Evolutionary conservation across 2,329 filamentous ascomycete species (phyloP).

Genomic region (Fusarium coffeatum): DNA sequence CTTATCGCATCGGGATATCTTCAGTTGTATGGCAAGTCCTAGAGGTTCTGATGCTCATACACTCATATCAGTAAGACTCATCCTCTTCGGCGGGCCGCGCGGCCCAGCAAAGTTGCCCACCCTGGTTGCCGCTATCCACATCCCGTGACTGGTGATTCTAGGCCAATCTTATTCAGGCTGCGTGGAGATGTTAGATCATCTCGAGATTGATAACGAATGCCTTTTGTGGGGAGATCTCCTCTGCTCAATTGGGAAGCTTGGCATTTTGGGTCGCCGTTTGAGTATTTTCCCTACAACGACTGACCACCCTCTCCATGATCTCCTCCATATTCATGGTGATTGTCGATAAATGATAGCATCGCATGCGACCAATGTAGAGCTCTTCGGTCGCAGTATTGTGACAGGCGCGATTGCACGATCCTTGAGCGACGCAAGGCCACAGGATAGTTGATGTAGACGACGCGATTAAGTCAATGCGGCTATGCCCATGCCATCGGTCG

Average conservation of each 20-base stretch:
- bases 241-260: not conserved
- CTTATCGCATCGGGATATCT: not conserved
- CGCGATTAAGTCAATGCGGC: constrained; percentile 12
- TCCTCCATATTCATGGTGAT: not conserved
- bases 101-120: constrained; percentile 26
- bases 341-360: not conserved
- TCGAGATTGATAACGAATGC: constrained; percentile 38
- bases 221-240: not conserved
- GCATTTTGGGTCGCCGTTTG: not conserved
- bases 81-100: constrained; percentile 32
- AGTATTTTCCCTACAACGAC: not conserved
- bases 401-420: not conserved
- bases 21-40: not conserved
- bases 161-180: constrained; percentile 28
- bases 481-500: constrained; percentile 24
- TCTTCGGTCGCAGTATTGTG: not conserved
- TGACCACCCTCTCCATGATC: not conserved
- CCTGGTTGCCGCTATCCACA: constrained; percentile 19
- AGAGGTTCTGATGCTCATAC: not conserved
- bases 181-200: constrained; percentile 11
- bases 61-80: constrained; percentile 3
- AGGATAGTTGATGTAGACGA: not conserved
- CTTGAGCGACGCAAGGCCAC: not conserved
- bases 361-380: not conserved
- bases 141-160: constrained; percentile 21